phyloP scores from a whole-genome alignment of 345 rosid species.

The Eucalyptus fibrosa region DNA sequence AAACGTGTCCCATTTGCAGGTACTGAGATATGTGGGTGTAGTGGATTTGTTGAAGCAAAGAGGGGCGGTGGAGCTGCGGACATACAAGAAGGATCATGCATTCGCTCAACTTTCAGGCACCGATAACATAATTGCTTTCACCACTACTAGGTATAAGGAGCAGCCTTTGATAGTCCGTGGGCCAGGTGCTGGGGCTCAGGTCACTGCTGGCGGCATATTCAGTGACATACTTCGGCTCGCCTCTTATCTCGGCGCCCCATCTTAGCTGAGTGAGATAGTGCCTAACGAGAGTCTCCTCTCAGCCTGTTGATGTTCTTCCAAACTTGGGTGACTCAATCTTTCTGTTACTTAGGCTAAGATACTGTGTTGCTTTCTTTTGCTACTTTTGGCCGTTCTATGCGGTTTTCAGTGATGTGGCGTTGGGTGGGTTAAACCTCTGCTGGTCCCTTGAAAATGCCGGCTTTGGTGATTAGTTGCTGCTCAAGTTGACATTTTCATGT shows the following conservation, averaged over 20 bases:
- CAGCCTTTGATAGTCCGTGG: conserved; percentile 96
- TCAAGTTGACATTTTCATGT: neutral
- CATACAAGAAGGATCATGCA: conserved; percentile 77
- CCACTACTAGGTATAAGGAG: conserved; percentile 76
- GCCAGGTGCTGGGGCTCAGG: conserved; percentile 98
- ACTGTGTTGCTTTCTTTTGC: neutral
- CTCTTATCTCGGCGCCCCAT: conserved; percentile 93
- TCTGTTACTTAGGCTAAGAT: neutral
- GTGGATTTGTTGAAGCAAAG: conserved; percentile 51
- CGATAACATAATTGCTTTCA: conserved; percentile 93
- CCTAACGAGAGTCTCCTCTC: neutral
- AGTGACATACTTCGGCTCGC: conserved; percentile 83
- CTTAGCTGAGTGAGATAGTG: conserved; percentile 11
- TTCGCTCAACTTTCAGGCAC: conserved; percentile 90
- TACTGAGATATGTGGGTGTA: conserved; percentile 86
- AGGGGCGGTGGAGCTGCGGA: conserved; percentile 65
- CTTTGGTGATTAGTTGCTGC: neutral
- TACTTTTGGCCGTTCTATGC: neutral
- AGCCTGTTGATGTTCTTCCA: neutral
- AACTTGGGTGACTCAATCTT: neutral
- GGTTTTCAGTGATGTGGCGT: neutral
- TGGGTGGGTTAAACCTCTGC: neutral
- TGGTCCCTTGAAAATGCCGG: neutral
- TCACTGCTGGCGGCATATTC: conserved; percentile 97
- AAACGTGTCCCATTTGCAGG: conserved; percentile 21